These are phyloP conservation scores for Ophiocordyceps camponoti-saundersi DNA, from an alignment of 2,329 filamentous ascomycete genomes.

Conservation along the genomic window DNA sequence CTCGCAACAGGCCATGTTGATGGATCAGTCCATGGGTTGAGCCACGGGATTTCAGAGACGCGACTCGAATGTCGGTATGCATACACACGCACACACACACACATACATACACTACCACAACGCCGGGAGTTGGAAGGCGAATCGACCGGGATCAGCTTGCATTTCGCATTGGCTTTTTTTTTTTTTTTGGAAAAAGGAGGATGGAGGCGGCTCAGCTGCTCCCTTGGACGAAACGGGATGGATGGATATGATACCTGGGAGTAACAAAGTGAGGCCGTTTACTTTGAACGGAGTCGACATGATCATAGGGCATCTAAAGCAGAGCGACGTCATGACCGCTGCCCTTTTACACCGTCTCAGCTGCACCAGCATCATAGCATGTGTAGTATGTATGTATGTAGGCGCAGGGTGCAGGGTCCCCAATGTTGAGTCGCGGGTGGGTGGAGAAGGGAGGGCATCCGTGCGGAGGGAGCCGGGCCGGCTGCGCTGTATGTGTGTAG, in stretches of 20 bases:
- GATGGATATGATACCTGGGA: constrained; percentile 8
- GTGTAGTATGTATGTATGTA: neutral
- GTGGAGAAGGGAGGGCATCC: neutral
- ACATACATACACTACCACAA: neutral
- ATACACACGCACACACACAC: neutral
- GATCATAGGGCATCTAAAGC: neutral
- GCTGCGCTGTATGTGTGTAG: neutral
- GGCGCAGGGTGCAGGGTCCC: neutral
- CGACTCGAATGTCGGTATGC: neutral
- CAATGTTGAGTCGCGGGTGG: neutral
- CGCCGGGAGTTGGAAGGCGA: neutral
- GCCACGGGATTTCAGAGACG: no score
- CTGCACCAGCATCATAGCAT: neutral
- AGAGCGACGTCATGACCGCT: neutral
- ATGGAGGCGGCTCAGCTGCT: neutral
- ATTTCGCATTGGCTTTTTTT: neutral
- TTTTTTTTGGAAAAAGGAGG: neutral
- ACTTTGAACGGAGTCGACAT: neutral
- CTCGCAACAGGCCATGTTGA: constrained; percentile 4
- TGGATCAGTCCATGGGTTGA: neutral
- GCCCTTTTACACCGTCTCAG: neutral
- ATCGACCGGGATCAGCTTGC: neutral
- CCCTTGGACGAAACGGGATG: neutral
- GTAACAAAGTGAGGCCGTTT: neutral
- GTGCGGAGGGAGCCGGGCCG: neutral